A percentile compares a stretch with the other conserved stretches of the same genome.
Conservation (phyloP, 2,329 filamentous ascomycete genomes). For the Claviceps digitariae region DNA sequence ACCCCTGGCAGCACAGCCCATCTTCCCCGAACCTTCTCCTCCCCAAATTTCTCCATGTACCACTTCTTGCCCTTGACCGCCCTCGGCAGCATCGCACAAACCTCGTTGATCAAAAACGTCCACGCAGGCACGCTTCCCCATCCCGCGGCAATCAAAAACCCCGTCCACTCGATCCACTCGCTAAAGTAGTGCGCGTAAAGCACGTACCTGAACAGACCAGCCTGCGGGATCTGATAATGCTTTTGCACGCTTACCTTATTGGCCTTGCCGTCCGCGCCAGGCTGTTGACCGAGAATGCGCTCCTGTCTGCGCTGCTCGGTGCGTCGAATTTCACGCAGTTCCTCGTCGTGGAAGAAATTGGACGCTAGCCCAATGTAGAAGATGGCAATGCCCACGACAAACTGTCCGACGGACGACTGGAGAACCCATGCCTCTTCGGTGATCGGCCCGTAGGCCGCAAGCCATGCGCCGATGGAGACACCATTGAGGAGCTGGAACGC, state of each 20-base stretch:
- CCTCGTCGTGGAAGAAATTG: conserved; percentile 85
- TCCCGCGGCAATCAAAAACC: conserved; percentile 68
- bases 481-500: conserved; percentile 73
- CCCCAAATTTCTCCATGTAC: conserved; percentile 82
- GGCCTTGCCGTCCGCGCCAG: conserved; percentile 17
- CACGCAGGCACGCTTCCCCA: conserved; percentile 59
- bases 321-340: conserved; percentile 73
- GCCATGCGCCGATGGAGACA: conserved; percentile 63
- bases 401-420: conserved; percentile 29
- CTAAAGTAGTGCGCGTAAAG: conserved; percentile 90
- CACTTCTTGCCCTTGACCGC: conserved; percentile 69
- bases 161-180: conserved; percentile 93
- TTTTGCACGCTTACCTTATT: conserved; percentile 38
- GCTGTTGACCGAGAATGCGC: conserved; percentile 19
- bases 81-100: conserved; percentile 80
- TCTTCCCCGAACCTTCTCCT: conserved; percentile 59
- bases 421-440: conserved; percentile 37
- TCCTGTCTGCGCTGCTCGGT: conserved; percentile 48
- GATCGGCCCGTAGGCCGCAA: conserved; percentile 65
- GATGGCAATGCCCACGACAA: conserved; percentile 52
- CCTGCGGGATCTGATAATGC: conserved; percentile 75
- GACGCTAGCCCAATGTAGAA: conserved; percentile 64
- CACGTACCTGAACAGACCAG: conserved; percentile 69
- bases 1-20: conserved; percentile 56
- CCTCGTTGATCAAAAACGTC: conserved; percentile 72